Base-by-base conservation (phyloP, 1,139 yeast genomes). In the Martiniozyma asiatica region DNA sequence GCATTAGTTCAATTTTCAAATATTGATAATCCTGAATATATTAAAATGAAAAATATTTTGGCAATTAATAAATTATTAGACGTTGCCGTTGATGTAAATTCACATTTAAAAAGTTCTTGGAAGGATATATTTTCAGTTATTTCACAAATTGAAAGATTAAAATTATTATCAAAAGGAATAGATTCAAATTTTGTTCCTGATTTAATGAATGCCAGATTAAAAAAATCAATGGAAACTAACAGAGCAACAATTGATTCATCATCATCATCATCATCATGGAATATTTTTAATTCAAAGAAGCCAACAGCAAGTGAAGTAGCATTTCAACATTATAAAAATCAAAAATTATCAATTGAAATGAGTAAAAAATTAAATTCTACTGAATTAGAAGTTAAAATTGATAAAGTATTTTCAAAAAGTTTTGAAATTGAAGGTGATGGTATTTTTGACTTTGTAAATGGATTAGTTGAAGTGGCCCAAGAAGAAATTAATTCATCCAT, bases 401-500 rank as follows among this genome's bases (percentile, higher is more conserved):
- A 92, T 53, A 77, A 73, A 47, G 78, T 92, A 2, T 89, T 84
- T 48, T 74, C 93, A 1, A 81, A 79, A 47, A 81, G 94, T 50
- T 71, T 89, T 3, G 69, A 70, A 31, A 66, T 92, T 39, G 66
- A 76, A 17, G 95, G 95, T 35, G 76, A 71, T 30, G 92, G 89
- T 8, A 89, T 92, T 36, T 73, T 81, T 31, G 79, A 75, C 36
- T 89, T 92, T 56, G 94, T 92, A 25, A 72, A 65, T 33, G 94
- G 97, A 0, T 62, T 92, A 38, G 74, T 93, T 6, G 80, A 73
- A 38, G 95, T 92, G 15, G 80, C 95, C 0, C 61, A 74, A 27
- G 97, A 87, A 47, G 99, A 92, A 53, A 84, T 89, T 36, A 87
- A 81, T 42, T 79, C 93, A 1, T 80, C 94, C 1, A 89, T 89